These are phyloP conservation scores for Sonneratia caseolaris DNA, from an alignment of 345 rosid species.

Conservation along the genomic window DNA sequence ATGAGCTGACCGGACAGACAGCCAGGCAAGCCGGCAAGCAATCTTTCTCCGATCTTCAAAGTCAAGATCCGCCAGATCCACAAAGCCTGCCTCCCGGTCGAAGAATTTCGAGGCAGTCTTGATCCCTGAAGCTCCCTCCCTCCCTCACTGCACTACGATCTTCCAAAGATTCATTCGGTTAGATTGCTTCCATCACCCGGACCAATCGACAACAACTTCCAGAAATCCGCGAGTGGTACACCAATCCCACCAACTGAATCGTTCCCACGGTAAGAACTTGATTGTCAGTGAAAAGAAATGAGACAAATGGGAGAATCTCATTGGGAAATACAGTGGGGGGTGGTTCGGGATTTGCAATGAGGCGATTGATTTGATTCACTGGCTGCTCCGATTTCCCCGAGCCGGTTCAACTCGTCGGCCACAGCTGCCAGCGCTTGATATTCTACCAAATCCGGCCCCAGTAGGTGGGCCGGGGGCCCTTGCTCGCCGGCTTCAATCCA, in stretches of 20 bases:
- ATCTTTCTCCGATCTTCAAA: not conserved
- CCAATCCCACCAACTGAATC: constrained; percentile 8
- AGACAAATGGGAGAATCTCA: too few species aligned
- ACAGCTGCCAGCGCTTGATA: not conserved
- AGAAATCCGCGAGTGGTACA: not conserved
- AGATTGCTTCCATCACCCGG: not conserved
- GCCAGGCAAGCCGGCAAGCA: not conserved
- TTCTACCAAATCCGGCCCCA: not conserved
- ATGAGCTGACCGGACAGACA: too few species aligned
- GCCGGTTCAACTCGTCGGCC: not conserved
- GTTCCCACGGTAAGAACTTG: not conserved
- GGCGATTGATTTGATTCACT: not conserved
- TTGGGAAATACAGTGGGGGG: not conserved
- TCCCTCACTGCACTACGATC: too few species aligned
- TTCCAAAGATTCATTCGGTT: too few species aligned
- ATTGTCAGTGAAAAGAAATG: not conserved
- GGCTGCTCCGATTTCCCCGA: not conserved
- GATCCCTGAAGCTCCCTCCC: not conserved
- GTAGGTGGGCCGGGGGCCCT: not conserved
- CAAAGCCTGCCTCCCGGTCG: not conserved
- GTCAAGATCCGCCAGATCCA: not conserved
- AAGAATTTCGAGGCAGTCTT: not conserved
- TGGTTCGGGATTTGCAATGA: not conserved
- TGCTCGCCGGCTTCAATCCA: not conserved
- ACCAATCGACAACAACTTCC: not conserved